Evolutionary conservation across 768 basidiomycete genomes (phyloP).

Genomic region (Gymnopilus dilepis): DNA sequence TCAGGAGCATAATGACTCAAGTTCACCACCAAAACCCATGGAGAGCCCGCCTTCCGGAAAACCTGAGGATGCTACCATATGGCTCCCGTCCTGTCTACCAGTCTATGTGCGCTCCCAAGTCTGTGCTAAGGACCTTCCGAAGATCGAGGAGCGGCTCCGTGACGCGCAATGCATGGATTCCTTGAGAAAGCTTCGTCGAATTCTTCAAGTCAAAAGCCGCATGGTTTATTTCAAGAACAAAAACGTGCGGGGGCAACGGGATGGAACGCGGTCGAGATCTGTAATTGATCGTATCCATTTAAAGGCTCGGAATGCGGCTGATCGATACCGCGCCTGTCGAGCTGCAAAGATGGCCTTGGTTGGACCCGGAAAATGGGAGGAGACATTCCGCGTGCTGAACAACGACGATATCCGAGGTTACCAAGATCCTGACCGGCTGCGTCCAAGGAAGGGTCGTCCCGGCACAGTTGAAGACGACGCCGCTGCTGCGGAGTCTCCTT

Average conservation of each 20-base stretch:
- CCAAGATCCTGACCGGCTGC: conserved; percentile 13
- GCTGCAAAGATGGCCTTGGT: conserved; percentile 16
- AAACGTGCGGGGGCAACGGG: conserved; percentile 8
- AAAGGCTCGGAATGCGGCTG: background rate
- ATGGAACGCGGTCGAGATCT: conserved; percentile 3
- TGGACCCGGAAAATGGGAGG: conserved; percentile 20
- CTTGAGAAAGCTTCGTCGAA: conserved; percentile 2
- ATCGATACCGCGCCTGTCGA: conserved; percentile 14
- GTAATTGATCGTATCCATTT: conserved; percentile 17
- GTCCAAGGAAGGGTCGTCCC: background rate
- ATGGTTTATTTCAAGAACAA: conserved; percentile 14
- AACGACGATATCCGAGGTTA: conserved; percentile 22
- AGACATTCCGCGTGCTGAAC: background rate
- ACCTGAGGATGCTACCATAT: conserved; percentile 11
- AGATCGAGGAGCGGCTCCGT: conserved; percentile 15
- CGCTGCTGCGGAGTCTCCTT: background rate
- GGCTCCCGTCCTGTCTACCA: conserved; percentile 17
- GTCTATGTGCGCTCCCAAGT: background rate
- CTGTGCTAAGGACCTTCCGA: conserved; percentile 1
- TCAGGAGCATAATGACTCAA: too few species aligned
- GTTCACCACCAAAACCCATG: background rate
- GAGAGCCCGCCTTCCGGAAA: background rate
- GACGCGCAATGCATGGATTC: conserved; percentile 15
- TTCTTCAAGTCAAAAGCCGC: conserved; percentile 14
- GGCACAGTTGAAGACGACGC: background rate